phyloP scores from a whole-genome alignment of 78 protist genomes.

The Chrysochromulina tobinii region DNA sequence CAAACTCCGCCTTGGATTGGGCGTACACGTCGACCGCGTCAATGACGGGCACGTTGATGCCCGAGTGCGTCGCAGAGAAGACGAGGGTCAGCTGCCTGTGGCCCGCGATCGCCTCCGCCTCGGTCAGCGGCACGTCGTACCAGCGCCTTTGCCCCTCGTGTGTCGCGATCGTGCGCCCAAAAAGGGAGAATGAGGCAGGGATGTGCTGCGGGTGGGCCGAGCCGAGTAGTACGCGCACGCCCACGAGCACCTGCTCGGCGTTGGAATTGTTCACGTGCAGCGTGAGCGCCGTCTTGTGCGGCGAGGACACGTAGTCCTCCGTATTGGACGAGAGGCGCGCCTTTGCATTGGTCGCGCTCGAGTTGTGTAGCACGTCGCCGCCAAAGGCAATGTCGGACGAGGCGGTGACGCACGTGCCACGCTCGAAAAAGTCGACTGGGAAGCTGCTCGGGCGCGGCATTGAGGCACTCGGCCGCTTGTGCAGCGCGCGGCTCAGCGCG shows the following conservation, averaged over 20 bases:
- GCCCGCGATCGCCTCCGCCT: slow-evolving; percentile 54
- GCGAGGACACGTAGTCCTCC: background rate
- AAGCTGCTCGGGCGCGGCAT: background rate
- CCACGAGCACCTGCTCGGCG: slow-evolving; percentile 46
- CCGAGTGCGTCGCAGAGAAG: background rate
- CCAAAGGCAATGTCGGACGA: background rate
- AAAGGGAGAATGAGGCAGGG: slow-evolving; percentile 51
- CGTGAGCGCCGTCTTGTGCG: background rate
- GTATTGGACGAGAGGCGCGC: background rate
- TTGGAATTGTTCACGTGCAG: slow-evolving; percentile 36
- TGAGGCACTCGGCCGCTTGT: background rate
- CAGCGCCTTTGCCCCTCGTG: slow-evolving; percentile 52
- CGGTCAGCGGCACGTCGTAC: slow-evolving; percentile 69
- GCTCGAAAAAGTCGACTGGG: slow-evolving; percentile 73
- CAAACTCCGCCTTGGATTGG: slow-evolving; percentile 33
- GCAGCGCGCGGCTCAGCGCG: background rate
- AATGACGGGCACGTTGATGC: slow-evolving; percentile 52
- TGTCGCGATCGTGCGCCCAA: slow-evolving; percentile 30
- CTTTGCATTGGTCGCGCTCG: background rate
- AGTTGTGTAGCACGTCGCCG: slow-evolving; percentile 39
- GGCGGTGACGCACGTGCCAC: slow-evolving; percentile 60
- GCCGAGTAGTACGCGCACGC: slow-evolving; percentile 72
- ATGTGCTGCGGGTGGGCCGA: slow-evolving; percentile 39
- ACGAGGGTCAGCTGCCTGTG: slow-evolving; percentile 32
- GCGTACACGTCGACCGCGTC: slow-evolving; percentile 73